Conservation (phyloP, 164 flowering plant genomes). For the Liriodendron chinense region DNA sequence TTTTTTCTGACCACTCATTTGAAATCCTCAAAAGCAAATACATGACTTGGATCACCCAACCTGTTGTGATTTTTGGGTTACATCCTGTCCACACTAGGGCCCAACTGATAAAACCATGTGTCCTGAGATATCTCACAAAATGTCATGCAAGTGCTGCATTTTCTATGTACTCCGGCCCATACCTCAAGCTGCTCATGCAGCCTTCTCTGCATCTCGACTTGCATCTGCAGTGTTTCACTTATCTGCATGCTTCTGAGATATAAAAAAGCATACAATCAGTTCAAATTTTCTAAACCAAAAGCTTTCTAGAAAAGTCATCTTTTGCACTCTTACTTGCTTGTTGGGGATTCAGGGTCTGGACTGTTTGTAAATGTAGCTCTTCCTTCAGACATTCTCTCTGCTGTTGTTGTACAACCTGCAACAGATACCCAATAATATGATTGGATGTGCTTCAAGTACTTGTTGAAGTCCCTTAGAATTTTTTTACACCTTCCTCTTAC, state of each 20-base stretch:
- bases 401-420: slow-evolving; percentile 32
- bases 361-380: slow-evolving; percentile 41
- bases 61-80: neutral
- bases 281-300: neutral
- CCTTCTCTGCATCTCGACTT: slow-evolving; percentile 90
- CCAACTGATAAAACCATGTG: no score
- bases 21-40: neutral
- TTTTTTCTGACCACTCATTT: neutral
- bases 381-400: slow-evolving; percentile 51
- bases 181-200: slow-evolving; percentile 97
- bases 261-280: neutral
- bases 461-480: slow-evolving; percentile 17
- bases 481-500: slow-evolving; percentile 38
- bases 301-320: neutral
- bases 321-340: slow-evolving; percentile 53
- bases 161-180: neutral
- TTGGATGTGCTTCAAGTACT: neutral
- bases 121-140: neutral
- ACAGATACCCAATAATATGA: neutral
- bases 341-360: slow-evolving; percentile 43
- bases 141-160: neutral
- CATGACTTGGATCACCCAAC: neutral
- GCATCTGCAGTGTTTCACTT: slow-evolving; percentile 85
- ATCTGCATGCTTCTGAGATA: slow-evolving; percentile 59
- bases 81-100: neutral